Base-by-base conservation (phyloP, 1,284 basidiomycete genomes). In the Porogramme epimiltina region DNA sequence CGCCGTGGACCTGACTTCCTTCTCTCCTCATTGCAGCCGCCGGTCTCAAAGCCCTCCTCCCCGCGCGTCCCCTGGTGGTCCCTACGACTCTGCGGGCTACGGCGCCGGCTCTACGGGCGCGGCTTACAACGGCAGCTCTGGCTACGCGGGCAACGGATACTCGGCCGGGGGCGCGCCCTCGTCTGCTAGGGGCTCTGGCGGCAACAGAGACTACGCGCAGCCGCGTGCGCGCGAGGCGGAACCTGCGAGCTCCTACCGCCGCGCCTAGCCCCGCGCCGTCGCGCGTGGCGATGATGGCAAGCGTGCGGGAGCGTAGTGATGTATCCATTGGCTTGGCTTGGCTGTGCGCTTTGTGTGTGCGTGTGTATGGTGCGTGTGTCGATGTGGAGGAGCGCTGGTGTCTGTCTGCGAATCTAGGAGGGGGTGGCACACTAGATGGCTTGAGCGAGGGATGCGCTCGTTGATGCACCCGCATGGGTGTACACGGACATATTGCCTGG, bases 31-130 rank as follows among this genome's bases (percentile, higher is more conserved):
- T 39, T 28, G 4, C 59, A 89, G 87, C 52, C 86, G 88, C 64
- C 85, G 34, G 9, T 91, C 88, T 24, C 78, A 82, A 64, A 90
- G 87, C 62, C 86, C 86, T 42, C 34, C 34, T 37, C 69, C 73
- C 54, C 73, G 79, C 46, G 61, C 71, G 52, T 61, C 65, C 45
- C 62, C 69, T 60, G 62, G 62, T 61, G 64, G 67, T 64, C 67
- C 61, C 49, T 74, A 73, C 61, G 69, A 69, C 60, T 66, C 58
- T 68, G 44, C 58, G 19, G 67, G 51, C 67, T 77, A 70, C 69
- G 65, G 62, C 66, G 62, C 63, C 71, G 65, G 71, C 71, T 69
- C 68, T 56, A 79, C 78, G 73, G 84, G 71, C 62, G 68, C 75
- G 60, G 69, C 75, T 55, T 84, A 83, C 65, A 67, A 73, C 40